Evolutionary conservation across 1,284 basidiomycete genomes (phyloP).

Genomic region (Ustilago xerochloae): DNA sequence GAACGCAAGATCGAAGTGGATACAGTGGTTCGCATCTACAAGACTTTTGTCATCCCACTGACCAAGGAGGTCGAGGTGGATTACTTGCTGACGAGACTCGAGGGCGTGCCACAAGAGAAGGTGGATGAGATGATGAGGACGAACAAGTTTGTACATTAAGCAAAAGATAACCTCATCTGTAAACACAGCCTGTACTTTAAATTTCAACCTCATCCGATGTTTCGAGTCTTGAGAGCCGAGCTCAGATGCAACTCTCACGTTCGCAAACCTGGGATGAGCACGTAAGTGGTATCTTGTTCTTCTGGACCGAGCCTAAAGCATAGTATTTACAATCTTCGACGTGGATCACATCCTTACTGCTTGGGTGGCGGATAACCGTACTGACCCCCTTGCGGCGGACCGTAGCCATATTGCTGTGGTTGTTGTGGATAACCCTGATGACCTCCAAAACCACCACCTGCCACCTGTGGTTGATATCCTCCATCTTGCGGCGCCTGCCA

Average conservation of each 20-base stretch:
- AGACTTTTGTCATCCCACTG: constrained; percentile 93
- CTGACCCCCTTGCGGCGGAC: constrained; percentile 31
- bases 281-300: no score
- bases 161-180: no score
- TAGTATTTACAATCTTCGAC: background rate
- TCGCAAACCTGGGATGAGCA: no score
- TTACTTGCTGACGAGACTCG: constrained; percentile 41
- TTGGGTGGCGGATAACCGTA: constrained; percentile 57
- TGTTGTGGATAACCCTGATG: constrained; percentile 32
- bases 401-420: constrained; percentile 53
- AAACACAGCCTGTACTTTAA: no score
- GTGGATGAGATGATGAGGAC: constrained; percentile 19
- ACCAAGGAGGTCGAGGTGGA: constrained; percentile 94
- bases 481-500: constrained; percentile 59
- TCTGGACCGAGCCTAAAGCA: no score
- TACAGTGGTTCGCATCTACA: constrained; percentile 90
- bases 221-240: no score
- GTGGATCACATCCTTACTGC: constrained; percentile 4
- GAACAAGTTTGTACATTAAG: constrained; percentile 39
- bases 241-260: no score
- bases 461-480: constrained; percentile 56
- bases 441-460: constrained; percentile 38
- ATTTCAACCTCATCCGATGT: no score
- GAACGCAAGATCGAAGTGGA: constrained; percentile 86
- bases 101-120: constrained; percentile 24